A percentile compares a stretch with the other conserved stretches of the same genome.
These are phyloP conservation scores for Tulasnella sp. DNA, from an alignment of 768 basidiomycete species.

Conservation along the genomic window DNA sequence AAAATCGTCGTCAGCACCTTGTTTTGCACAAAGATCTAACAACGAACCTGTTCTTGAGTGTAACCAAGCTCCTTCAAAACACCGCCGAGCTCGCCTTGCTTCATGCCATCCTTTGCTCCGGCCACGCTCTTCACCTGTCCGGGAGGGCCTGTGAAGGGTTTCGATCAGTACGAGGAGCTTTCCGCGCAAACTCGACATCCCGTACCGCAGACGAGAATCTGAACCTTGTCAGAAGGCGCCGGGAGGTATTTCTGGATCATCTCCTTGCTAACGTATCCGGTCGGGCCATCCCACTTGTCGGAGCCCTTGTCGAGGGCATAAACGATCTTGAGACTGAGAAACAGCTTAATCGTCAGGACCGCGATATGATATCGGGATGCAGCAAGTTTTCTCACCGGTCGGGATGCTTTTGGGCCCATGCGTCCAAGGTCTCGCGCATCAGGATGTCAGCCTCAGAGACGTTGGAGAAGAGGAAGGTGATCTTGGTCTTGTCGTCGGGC, in stretches of 20 bases:
- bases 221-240: constrained; percentile 73
- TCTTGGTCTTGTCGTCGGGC: constrained; percentile 90
- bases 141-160: constrained; percentile 64
- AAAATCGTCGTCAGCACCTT: not conserved
- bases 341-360: constrained; percentile 36
- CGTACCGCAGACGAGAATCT: constrained; percentile 87
- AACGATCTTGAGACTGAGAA: constrained; percentile 71
- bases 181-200: no score
- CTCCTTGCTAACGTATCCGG: constrained; percentile 74
- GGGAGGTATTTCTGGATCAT: constrained; percentile 75
- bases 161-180: not conserved
- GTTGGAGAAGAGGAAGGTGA: constrained; percentile 90
- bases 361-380: not conserved
- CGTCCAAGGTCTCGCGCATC: constrained; percentile 75
- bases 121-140: constrained; percentile 85
- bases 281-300: constrained; percentile 68
- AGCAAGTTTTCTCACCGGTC: constrained; percentile 38
- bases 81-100: constrained; percentile 82
- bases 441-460: constrained; percentile 89
- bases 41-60: constrained; percentile 73
- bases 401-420: constrained; percentile 67
- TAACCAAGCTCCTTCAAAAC: constrained; percentile 88
- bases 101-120: constrained; percentile 85
- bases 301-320: constrained; percentile 84
- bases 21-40: not conserved